phyloP scores from a whole-genome alignment of 192 early-diverging fungal genomes.

The Cladochytrium replicatum region DNA sequence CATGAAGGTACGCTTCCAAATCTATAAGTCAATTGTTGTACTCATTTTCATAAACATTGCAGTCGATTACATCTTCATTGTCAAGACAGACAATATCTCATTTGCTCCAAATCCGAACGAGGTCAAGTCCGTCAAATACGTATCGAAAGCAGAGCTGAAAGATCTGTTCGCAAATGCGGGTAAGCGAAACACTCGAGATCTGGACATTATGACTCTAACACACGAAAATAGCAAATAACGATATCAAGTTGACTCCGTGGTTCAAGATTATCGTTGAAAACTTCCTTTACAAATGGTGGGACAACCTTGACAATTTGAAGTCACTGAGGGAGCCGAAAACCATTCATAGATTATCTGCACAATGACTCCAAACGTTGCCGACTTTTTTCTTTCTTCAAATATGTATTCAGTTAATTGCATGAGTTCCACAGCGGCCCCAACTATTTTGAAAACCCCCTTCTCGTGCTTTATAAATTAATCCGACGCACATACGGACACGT shows the following conservation, averaged over 20 bases:
- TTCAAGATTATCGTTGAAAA: slow-evolving; percentile 85
- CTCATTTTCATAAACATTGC: neutral
- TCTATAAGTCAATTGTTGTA: neutral
- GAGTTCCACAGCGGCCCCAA: no score
- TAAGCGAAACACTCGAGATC: slow-evolving; percentile 9
- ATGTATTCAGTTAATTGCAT: no score
- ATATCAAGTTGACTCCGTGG: slow-evolving; percentile 85
- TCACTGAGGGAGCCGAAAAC: slow-evolving; percentile 48
- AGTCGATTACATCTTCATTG: slow-evolving; percentile 93
- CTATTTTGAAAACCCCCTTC: no score
- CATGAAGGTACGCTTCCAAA: slow-evolving; percentile 61
- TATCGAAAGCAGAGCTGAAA: slow-evolving; percentile 72
- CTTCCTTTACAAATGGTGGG: slow-evolving; percentile 97
- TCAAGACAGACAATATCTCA: slow-evolving; percentile 66
- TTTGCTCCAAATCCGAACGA: slow-evolving; percentile 80
- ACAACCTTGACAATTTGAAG: slow-evolving; percentile 61
- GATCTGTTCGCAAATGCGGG: slow-evolving; percentile 57
- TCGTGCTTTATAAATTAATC: no score
- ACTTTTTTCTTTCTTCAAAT: no score
- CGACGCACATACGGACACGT: no score
- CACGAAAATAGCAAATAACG: slow-evolving; percentile 30
- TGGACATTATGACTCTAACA: neutral
- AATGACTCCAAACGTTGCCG: no score
- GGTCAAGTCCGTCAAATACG: slow-evolving; percentile 71
- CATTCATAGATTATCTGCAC: slow-evolving; percentile 62